Percentiles rank a stretch among this genome's conserved stretches.
Evolutionary conservation across 2,329 filamentous ascomycete species (phyloP).

Genomic region (Fusarium lateritium): DNA sequence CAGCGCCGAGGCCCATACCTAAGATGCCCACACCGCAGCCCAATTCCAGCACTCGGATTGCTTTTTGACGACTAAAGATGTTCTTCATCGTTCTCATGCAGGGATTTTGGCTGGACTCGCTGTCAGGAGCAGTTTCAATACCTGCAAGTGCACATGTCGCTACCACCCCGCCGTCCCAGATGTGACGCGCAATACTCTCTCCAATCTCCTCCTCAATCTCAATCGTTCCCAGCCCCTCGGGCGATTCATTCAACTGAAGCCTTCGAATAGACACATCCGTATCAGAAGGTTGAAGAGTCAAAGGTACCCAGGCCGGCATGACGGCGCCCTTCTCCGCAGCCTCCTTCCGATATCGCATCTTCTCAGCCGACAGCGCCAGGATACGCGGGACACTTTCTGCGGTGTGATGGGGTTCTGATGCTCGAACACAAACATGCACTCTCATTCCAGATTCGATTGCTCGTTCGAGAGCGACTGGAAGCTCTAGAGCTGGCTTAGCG

Average conservation of each 20-base stretch:
- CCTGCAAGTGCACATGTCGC: slow-evolving; percentile 55
- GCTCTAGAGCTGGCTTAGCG: slow-evolving; percentile 53
- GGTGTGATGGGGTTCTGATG: slow-evolving; percentile 44
- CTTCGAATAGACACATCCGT: slow-evolving; percentile 50
- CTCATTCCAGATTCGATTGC: slow-evolving; percentile 45
- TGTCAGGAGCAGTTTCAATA: slow-evolving; percentile 47
- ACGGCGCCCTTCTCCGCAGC: slow-evolving; percentile 55
- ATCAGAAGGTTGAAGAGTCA: slow-evolving; percentile 48
- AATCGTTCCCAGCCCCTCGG: slow-evolving; percentile 49
- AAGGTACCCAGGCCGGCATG: slow-evolving; percentile 59
- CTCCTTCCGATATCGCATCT: slow-evolving; percentile 36
- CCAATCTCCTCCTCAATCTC: slow-evolving; percentile 70
- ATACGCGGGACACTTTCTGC: slow-evolving; percentile 50
- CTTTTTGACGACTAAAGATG: slow-evolving; percentile 46
- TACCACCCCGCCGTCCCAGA: slow-evolving; percentile 71
- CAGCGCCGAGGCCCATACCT: slow-evolving; percentile 63
- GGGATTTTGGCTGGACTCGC: slow-evolving; percentile 45
- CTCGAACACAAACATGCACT: slow-evolving; percentile 51
- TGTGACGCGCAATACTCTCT: slow-evolving; percentile 71
- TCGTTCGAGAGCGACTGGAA: slow-evolving; percentile 49
- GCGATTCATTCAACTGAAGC: slow-evolving; percentile 47
- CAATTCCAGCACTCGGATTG: slow-evolving; percentile 66
- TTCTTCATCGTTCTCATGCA: slow-evolving; percentile 52
- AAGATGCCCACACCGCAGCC: slow-evolving; percentile 71
- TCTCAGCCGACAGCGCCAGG: slow-evolving; percentile 41